Percentiles rank a stretch among this genome's conserved stretches.
Evolutionary conservation across 345 rosid genomes (phyloP).

Genomic region (Bruguiera sexangula): DNA sequence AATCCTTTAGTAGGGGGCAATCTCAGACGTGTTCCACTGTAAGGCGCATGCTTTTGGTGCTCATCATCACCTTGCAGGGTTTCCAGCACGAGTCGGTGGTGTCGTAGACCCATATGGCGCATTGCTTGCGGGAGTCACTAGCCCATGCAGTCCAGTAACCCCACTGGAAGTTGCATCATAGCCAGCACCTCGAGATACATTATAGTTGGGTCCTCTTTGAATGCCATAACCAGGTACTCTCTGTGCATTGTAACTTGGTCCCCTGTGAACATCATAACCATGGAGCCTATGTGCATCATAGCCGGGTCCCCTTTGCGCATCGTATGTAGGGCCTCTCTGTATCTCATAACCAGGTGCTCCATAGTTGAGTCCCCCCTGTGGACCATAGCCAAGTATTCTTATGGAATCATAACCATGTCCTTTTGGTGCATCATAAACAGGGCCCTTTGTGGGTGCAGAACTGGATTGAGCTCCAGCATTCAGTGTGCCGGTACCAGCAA

Average conservation of each 20-base stretch:
- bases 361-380: slow-evolving; percentile 25
- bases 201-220: slow-evolving; percentile 24
- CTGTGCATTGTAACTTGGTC: slow-evolving; percentile 25
- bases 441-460: slow-evolving; percentile 39
- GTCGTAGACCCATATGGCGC: slow-evolving; percentile 55
- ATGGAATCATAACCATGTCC: slow-evolving; percentile 1
- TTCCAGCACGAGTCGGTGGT: slow-evolving; percentile 51
- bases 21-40: not conserved
- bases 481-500: slow-evolving; percentile 30
- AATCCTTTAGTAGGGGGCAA: no score
- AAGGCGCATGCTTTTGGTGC: not conserved
- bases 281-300: slow-evolving; percentile 21
- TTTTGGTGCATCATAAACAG: slow-evolving; percentile 31
- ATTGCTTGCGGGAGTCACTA: slow-evolving; percentile 32
- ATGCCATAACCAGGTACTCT: slow-evolving; percentile 30
- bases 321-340: slow-evolving; percentile 19
- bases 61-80: slow-evolving; percentile 63
- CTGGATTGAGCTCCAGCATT: slow-evolving; percentile 60
- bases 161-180: slow-evolving; percentile 49
- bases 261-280: slow-evolving; percentile 36
- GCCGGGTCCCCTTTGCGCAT: slow-evolving; percentile 21
- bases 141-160: slow-evolving; percentile 36
- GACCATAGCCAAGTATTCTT: slow-evolving; percentile 8
- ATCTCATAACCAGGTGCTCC: slow-evolving; percentile 16
- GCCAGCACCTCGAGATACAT: slow-evolving; percentile 16